These are phyloP conservation scores for Gyromitra esculenta DNA, from an alignment of 2,329 filamentous ascomycete species.

Conservation along the genomic window DNA sequence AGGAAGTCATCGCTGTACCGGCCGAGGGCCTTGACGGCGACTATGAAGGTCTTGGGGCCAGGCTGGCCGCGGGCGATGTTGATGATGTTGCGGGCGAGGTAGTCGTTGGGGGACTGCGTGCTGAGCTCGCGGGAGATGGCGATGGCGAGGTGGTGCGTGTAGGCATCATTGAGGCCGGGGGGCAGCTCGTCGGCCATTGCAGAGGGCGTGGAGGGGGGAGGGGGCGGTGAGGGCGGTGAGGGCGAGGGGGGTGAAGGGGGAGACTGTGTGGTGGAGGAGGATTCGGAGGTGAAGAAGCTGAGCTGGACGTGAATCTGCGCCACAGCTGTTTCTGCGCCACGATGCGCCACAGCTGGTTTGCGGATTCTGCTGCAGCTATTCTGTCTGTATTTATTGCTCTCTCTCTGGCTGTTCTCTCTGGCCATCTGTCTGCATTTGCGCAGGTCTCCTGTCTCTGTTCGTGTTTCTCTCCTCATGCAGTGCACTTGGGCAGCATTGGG, in stretches of 20 bases:
- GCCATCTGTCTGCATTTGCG: no score
- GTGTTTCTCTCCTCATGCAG: no score
- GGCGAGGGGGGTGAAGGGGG: not conserved
- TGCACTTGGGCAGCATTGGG: no score
- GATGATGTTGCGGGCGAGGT: constrained; percentile 57
- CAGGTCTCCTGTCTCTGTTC: no score
- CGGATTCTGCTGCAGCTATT: no score
- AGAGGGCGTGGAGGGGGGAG: not conserved
- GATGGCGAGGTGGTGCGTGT: constrained; percentile 55
- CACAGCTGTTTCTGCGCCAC: no score
- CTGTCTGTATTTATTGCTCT: no score
- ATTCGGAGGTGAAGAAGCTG: no score
- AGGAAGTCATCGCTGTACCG: constrained; percentile 57
- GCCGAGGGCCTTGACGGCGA: constrained; percentile 57
- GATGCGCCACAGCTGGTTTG: no score
- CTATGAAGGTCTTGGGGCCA: constrained; percentile 57
- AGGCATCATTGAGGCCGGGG: constrained; percentile 56
- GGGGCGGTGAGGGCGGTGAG: not conserved
- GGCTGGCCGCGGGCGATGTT: constrained; percentile 57
- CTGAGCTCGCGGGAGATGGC: constrained; percentile 54
- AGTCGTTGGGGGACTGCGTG: constrained; percentile 55
- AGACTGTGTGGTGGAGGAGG: not conserved
- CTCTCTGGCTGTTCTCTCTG: no score
- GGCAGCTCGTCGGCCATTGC: constrained; percentile 51
- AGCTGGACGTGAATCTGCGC: no score